Conservation (phyloP, 495 filamentous ascomycete species). For the Bombardia bombarda region DNA sequence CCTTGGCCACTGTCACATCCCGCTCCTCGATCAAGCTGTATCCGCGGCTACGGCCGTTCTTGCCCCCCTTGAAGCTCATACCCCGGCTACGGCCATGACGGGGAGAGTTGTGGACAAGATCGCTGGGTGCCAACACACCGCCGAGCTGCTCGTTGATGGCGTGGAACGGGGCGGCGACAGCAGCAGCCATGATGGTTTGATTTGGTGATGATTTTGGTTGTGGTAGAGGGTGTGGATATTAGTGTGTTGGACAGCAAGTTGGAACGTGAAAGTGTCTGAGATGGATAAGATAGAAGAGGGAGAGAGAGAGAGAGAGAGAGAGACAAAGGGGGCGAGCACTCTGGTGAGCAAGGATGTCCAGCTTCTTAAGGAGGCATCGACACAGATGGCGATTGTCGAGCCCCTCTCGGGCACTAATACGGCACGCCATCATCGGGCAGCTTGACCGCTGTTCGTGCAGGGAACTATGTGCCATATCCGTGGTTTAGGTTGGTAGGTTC, state of each 20-base stretch:
- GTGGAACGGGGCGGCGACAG: constrained; percentile 24
- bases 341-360: background rate
- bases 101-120: constrained; percentile 29
- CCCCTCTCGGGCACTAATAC: constrained; percentile 8
- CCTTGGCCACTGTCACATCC: constrained; percentile 32
- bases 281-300: background rate
- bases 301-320: constrained; percentile 2
- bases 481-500: no score
- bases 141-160: constrained; percentile 26
- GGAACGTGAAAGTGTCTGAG: background rate
- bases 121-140: constrained; percentile 36
- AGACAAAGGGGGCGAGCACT: constrained; percentile 2
- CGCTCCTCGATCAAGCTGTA: constrained; percentile 36
- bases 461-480: background rate
- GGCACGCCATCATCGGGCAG: constrained; percentile 9
- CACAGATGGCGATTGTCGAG: background rate
- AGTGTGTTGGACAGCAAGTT: background rate
- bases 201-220: background rate
- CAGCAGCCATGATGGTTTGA: constrained; percentile 22
- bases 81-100: constrained; percentile 37
- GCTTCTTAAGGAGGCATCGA: background rate
- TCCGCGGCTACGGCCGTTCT: constrained; percentile 22
- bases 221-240: background rate
- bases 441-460: constrained; percentile 12
- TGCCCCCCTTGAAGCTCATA: constrained; percentile 31